Percentiles rank a stretch among this genome's conserved stretches.
Evolutionary conservation across 1,139 yeast genomes (phyloP).

Genomic region (Candida sojae): DNA sequence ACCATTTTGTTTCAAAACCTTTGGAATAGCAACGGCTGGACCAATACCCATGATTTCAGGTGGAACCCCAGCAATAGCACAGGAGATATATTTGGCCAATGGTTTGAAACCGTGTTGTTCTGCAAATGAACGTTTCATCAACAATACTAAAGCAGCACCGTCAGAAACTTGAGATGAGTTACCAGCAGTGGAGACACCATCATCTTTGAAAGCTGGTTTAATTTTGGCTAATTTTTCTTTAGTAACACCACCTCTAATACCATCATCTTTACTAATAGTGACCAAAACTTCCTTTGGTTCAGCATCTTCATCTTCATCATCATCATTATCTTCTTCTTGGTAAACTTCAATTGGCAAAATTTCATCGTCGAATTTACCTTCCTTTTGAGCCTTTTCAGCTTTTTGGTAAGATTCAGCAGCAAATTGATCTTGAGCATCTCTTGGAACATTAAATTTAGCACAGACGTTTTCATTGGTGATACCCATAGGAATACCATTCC

Average conservation of each 20-base stretch:
- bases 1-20: constrained; percentile 21
- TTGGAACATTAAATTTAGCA: constrained; percentile 54
- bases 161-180: constrained; percentile 45
- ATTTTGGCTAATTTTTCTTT: constrained; percentile 29
- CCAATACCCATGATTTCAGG: constrained; percentile 44
- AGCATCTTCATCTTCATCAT: constrained; percentile 15
- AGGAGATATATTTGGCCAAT: constrained; percentile 38
- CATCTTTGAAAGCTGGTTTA: constrained; percentile 34
- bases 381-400: constrained; percentile 34
- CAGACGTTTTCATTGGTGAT: constrained; percentile 39
- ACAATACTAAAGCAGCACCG: constrained; percentile 41
- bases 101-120: constrained; percentile 34
- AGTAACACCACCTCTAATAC: constrained; percentile 29
- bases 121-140: constrained; percentile 37
- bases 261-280: constrained; percentile 29
- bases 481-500: constrained; percentile 65
- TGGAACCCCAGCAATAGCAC: constrained; percentile 38
- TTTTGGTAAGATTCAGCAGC: constrained; percentile 36
- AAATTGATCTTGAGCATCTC: constrained; percentile 58
- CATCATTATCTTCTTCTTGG: constrained; percentile 23
- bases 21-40: constrained; percentile 41
- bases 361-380: constrained; percentile 37
- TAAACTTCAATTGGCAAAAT: constrained; percentile 38
- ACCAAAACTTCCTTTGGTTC: constrained; percentile 22
- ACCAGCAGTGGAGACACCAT: constrained; percentile 44